Evolutionary conservation across 2,329 filamentous ascomycete species (phyloP).

Genomic region (Curvularia spicifera): DNA sequence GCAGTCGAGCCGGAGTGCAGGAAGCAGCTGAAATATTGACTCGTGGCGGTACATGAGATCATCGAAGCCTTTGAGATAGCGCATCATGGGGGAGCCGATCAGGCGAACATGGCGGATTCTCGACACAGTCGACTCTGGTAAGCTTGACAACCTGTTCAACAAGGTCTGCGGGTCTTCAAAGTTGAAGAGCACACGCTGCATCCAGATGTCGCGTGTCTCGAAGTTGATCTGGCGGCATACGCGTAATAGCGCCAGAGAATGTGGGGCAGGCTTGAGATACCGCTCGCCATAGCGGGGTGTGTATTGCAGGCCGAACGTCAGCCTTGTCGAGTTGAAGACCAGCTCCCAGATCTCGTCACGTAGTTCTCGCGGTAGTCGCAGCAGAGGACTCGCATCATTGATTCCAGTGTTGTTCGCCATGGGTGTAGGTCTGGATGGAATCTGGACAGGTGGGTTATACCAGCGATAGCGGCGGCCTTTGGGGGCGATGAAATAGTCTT

Average conservation of each 20-base stretch:
- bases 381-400: conserved; percentile 15
- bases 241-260: conserved; percentile 21
- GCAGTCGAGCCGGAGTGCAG: conserved; percentile 21
- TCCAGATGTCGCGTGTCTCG: conserved; percentile 24
- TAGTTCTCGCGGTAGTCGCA: conserved; percentile 20
- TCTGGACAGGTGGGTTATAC: conserved; percentile 12
- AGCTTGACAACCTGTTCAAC: conserved; percentile 17
- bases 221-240: conserved; percentile 20
- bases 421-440: conserved; percentile 6
- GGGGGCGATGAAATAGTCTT: conserved; percentile 18
- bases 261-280: conserved; percentile 21
- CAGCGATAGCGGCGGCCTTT: conserved; percentile 14
- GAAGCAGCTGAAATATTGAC: conserved; percentile 22
- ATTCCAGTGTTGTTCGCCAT: conserved; percentile 8
- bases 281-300: conserved; percentile 20
- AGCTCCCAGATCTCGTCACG: conserved; percentile 22
- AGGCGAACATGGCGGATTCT: conserved; percentile 22
- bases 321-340: conserved; percentile 24
- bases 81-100: conserved; percentile 22
- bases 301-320: conserved; percentile 22
- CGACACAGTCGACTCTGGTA: conserved; percentile 17
- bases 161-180: conserved; percentile 23
- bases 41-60: conserved; percentile 24
- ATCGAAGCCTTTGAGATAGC: conserved; percentile 24
- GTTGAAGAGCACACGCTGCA: conserved; percentile 21